A percentile compares a stretch with the other conserved stretches of the same genome.
These are phyloP conservation scores for Eudorina sp. DNA, from an alignment of 139 green algal species.

Conservation along the genomic window DNA sequence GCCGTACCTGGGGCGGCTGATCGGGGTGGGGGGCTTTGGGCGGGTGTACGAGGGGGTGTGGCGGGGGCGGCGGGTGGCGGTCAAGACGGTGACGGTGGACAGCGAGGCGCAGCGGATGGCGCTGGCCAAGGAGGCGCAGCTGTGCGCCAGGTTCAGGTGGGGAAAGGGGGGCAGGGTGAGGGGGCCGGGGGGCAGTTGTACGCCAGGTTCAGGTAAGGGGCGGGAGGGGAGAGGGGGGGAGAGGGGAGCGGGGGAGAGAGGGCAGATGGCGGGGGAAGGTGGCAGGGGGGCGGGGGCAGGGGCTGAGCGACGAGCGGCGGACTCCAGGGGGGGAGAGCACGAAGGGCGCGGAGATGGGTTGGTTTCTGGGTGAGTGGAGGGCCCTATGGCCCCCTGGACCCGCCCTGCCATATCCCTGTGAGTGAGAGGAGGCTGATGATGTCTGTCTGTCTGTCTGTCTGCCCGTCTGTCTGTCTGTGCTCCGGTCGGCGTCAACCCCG, in stretches of 20 bases:
- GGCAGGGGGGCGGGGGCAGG: too few relatives aligned
- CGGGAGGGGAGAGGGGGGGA: not conserved
- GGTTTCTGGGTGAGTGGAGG: too few relatives aligned
- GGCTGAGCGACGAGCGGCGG: too few relatives aligned
- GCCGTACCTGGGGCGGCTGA: conserved; percentile 70
- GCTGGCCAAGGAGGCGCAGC: conserved; percentile 78
- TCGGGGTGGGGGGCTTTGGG: conserved; percentile 82
- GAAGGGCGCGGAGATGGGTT: too few relatives aligned
- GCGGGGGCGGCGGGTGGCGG: conserved; percentile 73
- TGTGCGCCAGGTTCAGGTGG: conserved; percentile 60
- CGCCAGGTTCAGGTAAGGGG: conserved; percentile 47
- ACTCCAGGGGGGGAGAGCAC: too few relatives aligned
- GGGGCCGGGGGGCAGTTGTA: conserved; percentile 56
- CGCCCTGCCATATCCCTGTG: too few relatives aligned
- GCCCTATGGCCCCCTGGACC: too few relatives aligned
- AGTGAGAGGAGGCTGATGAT: too few relatives aligned
- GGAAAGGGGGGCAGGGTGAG: not conserved
- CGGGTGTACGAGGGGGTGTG: conserved; percentile 77
- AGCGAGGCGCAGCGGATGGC: conserved; percentile 53
- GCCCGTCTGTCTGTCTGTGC: too few relatives aligned
- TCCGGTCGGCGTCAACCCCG: too few relatives aligned
- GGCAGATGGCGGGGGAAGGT: not conserved
- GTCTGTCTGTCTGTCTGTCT: too few relatives aligned
- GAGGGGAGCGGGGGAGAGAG: not conserved
- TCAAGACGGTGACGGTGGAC: conserved; percentile 75